Conservation (phyloP, 1,284 basidiomycete genomes). For the Sutorius eximius region DNA sequence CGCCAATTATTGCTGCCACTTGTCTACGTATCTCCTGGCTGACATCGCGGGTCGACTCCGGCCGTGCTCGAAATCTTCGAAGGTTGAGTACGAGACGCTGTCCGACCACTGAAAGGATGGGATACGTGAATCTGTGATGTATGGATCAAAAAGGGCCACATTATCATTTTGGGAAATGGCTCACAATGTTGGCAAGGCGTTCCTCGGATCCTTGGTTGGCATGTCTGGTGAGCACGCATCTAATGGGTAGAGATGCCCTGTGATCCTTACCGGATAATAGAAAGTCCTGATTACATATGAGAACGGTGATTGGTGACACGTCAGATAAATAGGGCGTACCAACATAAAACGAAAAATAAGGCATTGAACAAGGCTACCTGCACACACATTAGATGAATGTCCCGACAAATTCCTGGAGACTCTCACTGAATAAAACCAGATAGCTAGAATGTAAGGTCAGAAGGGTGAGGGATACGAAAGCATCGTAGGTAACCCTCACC, state of each 20-base stretch:
- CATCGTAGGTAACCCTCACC: conserved; percentile 10
- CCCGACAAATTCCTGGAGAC: not conserved
- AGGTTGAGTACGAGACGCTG: conserved; percentile 32
- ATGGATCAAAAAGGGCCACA: not conserved
- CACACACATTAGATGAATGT: not conserved
- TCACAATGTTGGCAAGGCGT: conserved; percentile 11
- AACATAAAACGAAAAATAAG: conserved; percentile 11
- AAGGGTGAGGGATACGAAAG: not conserved
- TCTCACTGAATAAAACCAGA: conserved; percentile 23
- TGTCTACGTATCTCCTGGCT: conserved; percentile 19
- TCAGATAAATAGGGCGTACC: conserved; percentile 12
- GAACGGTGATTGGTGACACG: not conserved
- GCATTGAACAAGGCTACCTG: conserved; percentile 21
- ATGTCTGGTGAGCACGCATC: not conserved
- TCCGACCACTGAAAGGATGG: conserved; percentile 19
- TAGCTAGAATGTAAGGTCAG: conserved; percentile 5
- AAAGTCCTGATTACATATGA: conserved; percentile 9
- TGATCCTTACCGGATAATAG: conserved; percentile 8
- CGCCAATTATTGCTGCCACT: conserved; percentile 4
- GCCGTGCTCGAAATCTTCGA: not conserved
- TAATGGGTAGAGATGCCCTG: too few relatives aligned
- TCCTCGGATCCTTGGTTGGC: conserved; percentile 22
- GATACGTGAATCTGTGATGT: conserved; percentile 6
- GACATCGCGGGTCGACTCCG: conserved; percentile 5
- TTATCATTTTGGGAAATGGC: not conserved